Evolutionary conservation across 805 yeast genomes (phyloP), one percentile per base, ranked within the genome.

Genomic region (Brettanomyces bruxellensis): DNA sequence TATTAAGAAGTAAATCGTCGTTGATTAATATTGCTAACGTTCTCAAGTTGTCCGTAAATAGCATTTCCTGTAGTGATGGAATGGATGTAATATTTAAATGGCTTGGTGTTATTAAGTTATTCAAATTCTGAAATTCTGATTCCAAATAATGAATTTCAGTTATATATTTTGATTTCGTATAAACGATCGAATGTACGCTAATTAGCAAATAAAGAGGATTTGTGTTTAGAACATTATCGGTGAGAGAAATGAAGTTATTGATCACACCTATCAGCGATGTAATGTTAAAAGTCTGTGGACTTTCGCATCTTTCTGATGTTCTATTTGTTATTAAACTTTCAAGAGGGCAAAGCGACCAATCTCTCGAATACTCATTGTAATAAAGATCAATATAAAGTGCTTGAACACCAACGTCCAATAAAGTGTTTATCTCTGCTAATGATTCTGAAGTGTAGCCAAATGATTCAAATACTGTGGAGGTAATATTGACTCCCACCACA

Each of bases 311-410:
- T n/a, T 35, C 8, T 1, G 36, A n/a, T 5, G 13, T 5, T 5
- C 43, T 18, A n/a, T 18, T 48, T 23, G 46, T 70, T 65, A 2
- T 49, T 39, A 5, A 69, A 65, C 61, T 2, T 71, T 68, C 1
- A 4, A 38, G 28, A 3, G 85, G 83, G 52, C 86, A 80, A 3
- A 80, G 58, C 51, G 79, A 82, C 78, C 84, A 80, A 47, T 61
- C 65, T 8, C 48, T 44, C 3, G 69, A 61, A 38, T 62, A 53
- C 43, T 73, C 76, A 54, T 75, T 76, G 70, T 78, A 75, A 58
- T 79, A 81, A 25, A 81, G 46, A 55, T 83, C 86, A 4, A 81
- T 44, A 45, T 66, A 61, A n/a, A 79, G 57, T 0, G 70, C 59
- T 45, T 71, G 73, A 1, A 72, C 62, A 0, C 85, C 85, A 2